Evolutionary conservation across 1,284 basidiomycete species (phyloP).

Genomic region (Naganishia albida): DNA sequence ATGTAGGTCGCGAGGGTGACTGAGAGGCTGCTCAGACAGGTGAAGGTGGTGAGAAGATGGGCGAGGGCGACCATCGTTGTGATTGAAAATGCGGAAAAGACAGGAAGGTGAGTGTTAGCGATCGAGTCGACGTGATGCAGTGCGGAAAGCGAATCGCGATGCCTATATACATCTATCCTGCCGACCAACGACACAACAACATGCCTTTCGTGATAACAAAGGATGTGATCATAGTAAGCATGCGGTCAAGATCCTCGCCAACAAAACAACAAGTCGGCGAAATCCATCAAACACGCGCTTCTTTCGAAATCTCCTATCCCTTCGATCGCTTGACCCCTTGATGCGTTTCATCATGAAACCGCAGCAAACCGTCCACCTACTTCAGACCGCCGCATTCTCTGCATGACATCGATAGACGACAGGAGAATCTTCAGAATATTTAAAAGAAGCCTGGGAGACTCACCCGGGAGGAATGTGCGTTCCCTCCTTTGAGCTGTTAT

Average conservation of each 20-base stretch:
- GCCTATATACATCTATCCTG: not conserved
- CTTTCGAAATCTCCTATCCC: not conserved
- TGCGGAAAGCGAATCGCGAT: not conserved
- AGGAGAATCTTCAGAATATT: too few relatives aligned
- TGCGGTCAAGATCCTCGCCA: too few relatives aligned
- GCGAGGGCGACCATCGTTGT: conserved; percentile 5
- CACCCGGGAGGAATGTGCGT: too few relatives aligned
- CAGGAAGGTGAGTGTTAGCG: not conserved
- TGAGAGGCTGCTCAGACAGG: conserved; percentile 17
- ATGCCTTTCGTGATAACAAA: not conserved
- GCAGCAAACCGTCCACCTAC: not conserved
- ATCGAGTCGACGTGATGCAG: not conserved
- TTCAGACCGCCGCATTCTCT: not conserved
- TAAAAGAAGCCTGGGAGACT: too few relatives aligned
- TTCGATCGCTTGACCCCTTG: conserved; percentile 6
- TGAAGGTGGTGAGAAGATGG: conserved; percentile 1
- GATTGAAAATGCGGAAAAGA: not conserved
- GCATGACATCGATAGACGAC: too few relatives aligned
- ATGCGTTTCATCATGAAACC: conserved; percentile 2
- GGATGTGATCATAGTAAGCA: not conserved
- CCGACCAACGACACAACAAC: not conserved
- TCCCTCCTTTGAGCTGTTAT: too few relatives aligned
- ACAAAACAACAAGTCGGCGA: too few relatives aligned
- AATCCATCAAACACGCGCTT: not conserved
- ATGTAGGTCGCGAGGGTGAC: not conserved